A percentile compares a stretch with the other conserved stretches of the same genome.
These are phyloP conservation scores for Phyllosticta capitalensis DNA, from an alignment of 2,329 filamentous ascomycete species.

Conservation along the genomic window DNA sequence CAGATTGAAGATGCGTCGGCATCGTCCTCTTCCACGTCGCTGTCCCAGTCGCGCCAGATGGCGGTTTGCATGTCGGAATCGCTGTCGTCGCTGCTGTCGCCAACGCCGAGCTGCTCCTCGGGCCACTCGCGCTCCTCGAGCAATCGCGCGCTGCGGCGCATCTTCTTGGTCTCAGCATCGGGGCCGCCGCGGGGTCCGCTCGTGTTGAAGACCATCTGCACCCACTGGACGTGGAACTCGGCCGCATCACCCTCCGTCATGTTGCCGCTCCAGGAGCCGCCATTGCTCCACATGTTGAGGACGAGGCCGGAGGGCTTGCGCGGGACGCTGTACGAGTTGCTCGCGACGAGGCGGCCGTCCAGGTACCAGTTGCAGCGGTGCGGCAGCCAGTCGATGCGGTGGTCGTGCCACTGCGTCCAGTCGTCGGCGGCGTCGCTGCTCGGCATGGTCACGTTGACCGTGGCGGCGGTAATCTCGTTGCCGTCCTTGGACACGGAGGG, in stretches of 20 bases:
- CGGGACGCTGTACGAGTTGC: constrained; percentile 48
- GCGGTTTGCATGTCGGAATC: too few relatives aligned
- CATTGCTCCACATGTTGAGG: constrained; percentile 54
- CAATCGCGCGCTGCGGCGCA: not conserved
- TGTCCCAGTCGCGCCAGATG: not conserved
- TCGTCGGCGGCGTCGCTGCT: constrained; percentile 14
- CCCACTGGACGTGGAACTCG: constrained; percentile 52
- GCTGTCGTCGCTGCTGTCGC: not conserved
- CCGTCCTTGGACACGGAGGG: constrained; percentile 41
- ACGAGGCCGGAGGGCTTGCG: constrained; percentile 43
- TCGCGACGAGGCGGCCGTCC: constrained; percentile 41
- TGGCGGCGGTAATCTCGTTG: constrained; percentile 38
- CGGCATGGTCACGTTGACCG: constrained; percentile 40
- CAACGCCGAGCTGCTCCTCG: not conserved
- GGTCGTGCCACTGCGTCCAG: constrained; percentile 50
- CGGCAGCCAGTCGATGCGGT: constrained; percentile 52
- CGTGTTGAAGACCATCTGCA: constrained; percentile 48
- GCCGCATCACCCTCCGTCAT: constrained; percentile 45
- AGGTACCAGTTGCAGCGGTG: constrained; percentile 47
- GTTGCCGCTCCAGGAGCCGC: constrained; percentile 50
- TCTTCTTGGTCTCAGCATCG: constrained; percentile 16
- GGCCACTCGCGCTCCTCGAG: not conserved
- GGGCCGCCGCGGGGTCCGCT: constrained; percentile 24
- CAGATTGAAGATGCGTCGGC: too few relatives aligned
- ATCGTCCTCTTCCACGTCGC: not conserved